phyloP scores from a whole-genome alignment of 2,329 filamentous ascomycete genomes.

The Escovopsis sp. region DNA sequence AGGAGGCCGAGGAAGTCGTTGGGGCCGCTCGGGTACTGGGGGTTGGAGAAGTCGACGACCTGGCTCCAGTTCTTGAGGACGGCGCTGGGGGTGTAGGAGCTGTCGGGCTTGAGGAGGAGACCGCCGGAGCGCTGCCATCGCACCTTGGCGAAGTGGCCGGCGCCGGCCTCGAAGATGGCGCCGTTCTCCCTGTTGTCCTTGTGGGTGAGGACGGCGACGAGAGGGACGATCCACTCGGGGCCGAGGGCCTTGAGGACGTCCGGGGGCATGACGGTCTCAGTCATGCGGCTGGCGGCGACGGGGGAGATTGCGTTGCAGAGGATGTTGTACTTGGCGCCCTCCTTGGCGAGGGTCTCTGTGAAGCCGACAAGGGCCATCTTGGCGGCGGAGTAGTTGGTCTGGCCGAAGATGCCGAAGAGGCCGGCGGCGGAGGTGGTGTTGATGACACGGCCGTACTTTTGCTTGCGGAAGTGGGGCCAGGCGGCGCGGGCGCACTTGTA shows the following conservation, averaged over 20 bases:
- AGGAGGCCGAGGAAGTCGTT: conserved; percentile 80
- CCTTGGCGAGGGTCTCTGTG: conserved; percentile 94
- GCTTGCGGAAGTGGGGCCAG: conserved; percentile 96
- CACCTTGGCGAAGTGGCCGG: conserved; percentile 81
- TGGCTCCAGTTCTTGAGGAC: conserved; percentile 81
- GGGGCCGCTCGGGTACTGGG: conserved; percentile 69
- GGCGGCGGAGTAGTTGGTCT: conserved; percentile 92
- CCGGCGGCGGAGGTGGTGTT: conserved; percentile 95
- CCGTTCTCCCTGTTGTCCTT: conserved; percentile 73
- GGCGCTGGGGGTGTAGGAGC: conserved; percentile 73
- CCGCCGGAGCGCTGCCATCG: conserved; percentile 90
- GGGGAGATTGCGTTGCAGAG: conserved; percentile 88
- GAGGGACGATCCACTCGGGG: conserved; percentile 88
- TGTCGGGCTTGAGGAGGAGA: conserved; percentile 77
- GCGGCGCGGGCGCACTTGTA: conserved; percentile 93
- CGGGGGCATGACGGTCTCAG: conserved; percentile 87
- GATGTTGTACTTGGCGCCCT: conserved; percentile 97
- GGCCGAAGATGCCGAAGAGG: conserved; percentile 88
- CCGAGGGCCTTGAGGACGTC: conserved; percentile 73
- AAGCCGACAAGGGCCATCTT: conserved; percentile 94
- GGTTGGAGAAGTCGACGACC: conserved; percentile 66
- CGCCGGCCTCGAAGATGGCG: conserved; percentile 84
- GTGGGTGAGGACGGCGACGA: conserved; percentile 81
- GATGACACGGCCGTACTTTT: conserved; percentile 94
- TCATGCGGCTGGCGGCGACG: conserved; percentile 93